Conservation (phyloP, 306 rosid genomes). For the Clitoria ternatea region DNA sequence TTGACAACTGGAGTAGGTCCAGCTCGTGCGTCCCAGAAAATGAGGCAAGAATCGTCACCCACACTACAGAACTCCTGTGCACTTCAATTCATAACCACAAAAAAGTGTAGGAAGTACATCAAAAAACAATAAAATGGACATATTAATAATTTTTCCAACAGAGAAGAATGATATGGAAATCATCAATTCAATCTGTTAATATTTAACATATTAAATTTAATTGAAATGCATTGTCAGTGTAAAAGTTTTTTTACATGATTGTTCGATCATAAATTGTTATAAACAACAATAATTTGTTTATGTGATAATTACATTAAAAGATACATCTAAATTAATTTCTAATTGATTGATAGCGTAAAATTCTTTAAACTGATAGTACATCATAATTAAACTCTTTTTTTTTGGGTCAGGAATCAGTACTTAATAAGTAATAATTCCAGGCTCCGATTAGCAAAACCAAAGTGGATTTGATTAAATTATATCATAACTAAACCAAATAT, state of each 20-base stretch:
- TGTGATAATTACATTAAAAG: too few relatives aligned
- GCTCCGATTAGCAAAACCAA: background rate
- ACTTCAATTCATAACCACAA: slow-evolving; percentile 36
- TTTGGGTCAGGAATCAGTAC: too few relatives aligned
- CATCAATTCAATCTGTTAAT: background rate
- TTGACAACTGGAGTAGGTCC: slow-evolving; percentile 72
- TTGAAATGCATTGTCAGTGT: too few relatives aligned
- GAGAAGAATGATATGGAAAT: background rate
- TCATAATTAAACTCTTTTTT: too few relatives aligned
- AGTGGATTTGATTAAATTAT: background rate
- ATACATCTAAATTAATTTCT: too few relatives aligned
- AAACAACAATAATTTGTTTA: too few relatives aligned
- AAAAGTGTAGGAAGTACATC: background rate
- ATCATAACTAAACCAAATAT: slow-evolving; percentile 5
- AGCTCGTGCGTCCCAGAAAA: slow-evolving; percentile 93
- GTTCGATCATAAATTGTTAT: too few relatives aligned
- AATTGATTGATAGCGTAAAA: too few relatives aligned
- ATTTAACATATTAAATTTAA: too few relatives aligned
- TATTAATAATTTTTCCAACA: slow-evolving; percentile 4
- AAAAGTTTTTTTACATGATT: too few relatives aligned
- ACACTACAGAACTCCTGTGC: slow-evolving; percentile 94
- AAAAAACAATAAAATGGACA: background rate
- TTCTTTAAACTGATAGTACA: too few relatives aligned
- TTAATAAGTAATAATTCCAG: background rate
- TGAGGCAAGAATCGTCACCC: slow-evolving; percentile 97